Conservation (phyloP, 306 rosid genomes). For the Clitoria ternatea region DNA sequence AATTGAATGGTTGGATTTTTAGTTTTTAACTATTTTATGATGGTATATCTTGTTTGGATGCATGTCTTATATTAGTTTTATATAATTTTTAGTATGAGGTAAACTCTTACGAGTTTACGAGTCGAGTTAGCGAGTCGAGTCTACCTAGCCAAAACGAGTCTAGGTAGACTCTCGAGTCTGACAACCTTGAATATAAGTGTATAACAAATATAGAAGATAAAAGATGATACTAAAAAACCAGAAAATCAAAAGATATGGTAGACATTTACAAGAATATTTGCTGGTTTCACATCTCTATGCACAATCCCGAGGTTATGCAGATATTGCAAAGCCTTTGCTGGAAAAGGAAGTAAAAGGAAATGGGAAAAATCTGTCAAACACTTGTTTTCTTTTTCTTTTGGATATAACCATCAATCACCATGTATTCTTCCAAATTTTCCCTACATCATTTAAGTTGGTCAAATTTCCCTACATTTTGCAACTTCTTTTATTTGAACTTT, state of each 20-base stretch:
- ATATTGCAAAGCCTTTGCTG: constrained; percentile 89
- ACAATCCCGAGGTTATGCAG: constrained; percentile 87
- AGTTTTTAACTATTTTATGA: too few relatives aligned
- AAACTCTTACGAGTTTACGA: too few relatives aligned
- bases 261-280: constrained; percentile 78
- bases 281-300: constrained; percentile 97
- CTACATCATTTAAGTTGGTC: neutral
- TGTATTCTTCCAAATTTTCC: neutral
- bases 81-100: too few relatives aligned
- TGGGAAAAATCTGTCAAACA: constrained; percentile 17
- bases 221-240: neutral
- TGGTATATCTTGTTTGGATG: too few relatives aligned
- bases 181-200: too few relatives aligned
- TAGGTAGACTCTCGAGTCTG: too few relatives aligned
- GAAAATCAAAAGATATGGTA: constrained; percentile 32
- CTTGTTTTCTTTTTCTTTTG: neutral
- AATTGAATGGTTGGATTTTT: too few relatives aligned
- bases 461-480: neutral
- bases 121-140: too few relatives aligned
- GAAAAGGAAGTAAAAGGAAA: constrained; percentile 33
- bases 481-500: neutral
- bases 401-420: constrained; percentile 10
- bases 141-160: too few relatives aligned
- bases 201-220: neutral
- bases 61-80: too few relatives aligned